Evolutionary conservation across 169 alveolate genomes (phyloP).

Genomic region (Perkinsus olseni): DNA sequence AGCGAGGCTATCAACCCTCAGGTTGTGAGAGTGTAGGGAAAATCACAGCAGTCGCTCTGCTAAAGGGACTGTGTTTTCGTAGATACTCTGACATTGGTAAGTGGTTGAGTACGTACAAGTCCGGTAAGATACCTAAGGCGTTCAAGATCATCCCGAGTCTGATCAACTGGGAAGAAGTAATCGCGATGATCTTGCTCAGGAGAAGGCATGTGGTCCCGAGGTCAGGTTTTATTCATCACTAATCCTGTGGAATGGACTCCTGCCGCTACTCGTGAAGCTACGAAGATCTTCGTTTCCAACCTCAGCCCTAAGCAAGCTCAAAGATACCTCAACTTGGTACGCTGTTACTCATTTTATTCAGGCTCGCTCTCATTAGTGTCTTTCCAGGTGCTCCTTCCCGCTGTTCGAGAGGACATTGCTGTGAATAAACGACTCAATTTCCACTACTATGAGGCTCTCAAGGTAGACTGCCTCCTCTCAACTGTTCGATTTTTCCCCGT

Average conservation of each 20-base stretch:
- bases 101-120: conserved; percentile 47
- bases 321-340: conserved; percentile 39
- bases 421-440: conserved; percentile 64
- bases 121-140: conserved; percentile 85
- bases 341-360: background rate
- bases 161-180: conserved; percentile 82
- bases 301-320: conserved; percentile 53
- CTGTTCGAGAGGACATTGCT: conserved; percentile 68
- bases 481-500: background rate
- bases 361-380: background rate
- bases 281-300: conserved; percentile 67
- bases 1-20: background rate
- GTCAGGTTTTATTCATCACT: conserved; percentile 51
- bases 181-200: background rate
- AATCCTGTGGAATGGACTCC: conserved; percentile 85
- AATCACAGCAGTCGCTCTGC: background rate
- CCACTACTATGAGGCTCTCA: conserved; percentile 79
- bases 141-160: conserved; percentile 76
- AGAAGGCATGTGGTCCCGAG: background rate
- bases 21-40: background rate
- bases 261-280: conserved; percentile 76
- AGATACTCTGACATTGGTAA: conserved; percentile 53
- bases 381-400: conserved; percentile 64
- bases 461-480: conserved; percentile 37
- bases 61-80: background rate